Conservation (phyloP, 768 basidiomycete species). For the Lactarius sanguifluus region DNA sequence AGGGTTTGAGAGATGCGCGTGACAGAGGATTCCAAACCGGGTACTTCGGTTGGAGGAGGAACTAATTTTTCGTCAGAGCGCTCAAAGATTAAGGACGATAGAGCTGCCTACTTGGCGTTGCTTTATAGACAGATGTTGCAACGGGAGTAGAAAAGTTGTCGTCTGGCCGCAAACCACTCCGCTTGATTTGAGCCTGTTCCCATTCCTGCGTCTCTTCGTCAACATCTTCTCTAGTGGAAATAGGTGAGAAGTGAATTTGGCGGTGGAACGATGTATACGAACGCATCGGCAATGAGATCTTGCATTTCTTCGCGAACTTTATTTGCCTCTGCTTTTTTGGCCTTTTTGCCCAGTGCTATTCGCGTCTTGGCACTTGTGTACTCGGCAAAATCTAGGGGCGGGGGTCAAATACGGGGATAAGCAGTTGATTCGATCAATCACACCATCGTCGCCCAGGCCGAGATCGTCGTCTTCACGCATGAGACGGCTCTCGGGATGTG, state of each 20-base stretch:
- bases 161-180: slow-evolving; percentile 60
- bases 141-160: slow-evolving; percentile 39
- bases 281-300: slow-evolving; percentile 84
- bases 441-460: slow-evolving; percentile 87
- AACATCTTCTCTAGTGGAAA: slow-evolving; percentile 58
- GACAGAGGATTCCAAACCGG: slow-evolving; percentile 60
- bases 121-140: slow-evolving; percentile 61
- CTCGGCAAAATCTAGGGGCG: slow-evolving; percentile 69
- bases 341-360: slow-evolving; percentile 83
- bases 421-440: slow-evolving; percentile 27
- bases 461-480: slow-evolving; percentile 85
- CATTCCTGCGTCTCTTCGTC: slow-evolving; percentile 86
- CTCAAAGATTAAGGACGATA: background rate
- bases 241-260: slow-evolving; percentile 17
- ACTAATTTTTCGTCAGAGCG: slow-evolving; percentile 46
- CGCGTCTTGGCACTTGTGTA: slow-evolving; percentile 86
- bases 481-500: slow-evolving; percentile 82
- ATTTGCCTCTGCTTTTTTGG: slow-evolving; percentile 64
- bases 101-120: slow-evolving; percentile 62
- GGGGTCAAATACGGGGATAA: slow-evolving; percentile 3
- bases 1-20: slow-evolving; percentile 61
- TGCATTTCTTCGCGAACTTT: slow-evolving; percentile 70
- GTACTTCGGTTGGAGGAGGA: slow-evolving; percentile 61
- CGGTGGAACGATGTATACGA: slow-evolving; percentile 34
- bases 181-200: slow-evolving; percentile 80